A percentile compares a stretch with the other conserved stretches of the same genome.
These are phyloP conservation scores for Cordyceps tenuipes DNA, from an alignment of 2,329 filamentous ascomycete genomes.

Conservation along the genomic window DNA sequence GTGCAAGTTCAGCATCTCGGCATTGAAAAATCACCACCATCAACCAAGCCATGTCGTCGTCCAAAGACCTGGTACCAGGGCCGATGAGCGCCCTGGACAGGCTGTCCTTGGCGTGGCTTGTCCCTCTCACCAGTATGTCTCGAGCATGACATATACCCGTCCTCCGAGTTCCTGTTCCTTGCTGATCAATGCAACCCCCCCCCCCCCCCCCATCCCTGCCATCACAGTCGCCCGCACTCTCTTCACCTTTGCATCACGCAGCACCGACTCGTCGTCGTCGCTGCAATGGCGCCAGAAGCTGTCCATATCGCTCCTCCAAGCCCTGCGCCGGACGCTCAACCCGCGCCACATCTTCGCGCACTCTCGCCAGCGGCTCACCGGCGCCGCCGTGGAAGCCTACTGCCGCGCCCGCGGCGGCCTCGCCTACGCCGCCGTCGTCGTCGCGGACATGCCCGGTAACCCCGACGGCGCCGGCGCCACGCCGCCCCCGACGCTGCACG, in stretches of 20 bases:
- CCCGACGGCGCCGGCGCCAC: no score
- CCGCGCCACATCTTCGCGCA: not conserved
- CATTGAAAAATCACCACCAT: no score
- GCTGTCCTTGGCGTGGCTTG: not conserved
- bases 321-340: not conserved
- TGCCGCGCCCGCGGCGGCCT: not conserved
- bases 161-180: no score
- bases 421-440: not conserved
- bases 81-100: not conserved
- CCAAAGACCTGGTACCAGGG: not conserved
- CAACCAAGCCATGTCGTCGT: not conserved
- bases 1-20: no score
- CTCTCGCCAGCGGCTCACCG: not conserved
- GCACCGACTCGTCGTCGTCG: not conserved
- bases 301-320: not conserved
- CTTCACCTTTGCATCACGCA: not conserved
- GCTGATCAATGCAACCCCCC: not conserved
- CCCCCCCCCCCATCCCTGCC: no score
- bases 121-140: not conserved
- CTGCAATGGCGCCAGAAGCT: constrained; percentile 3
- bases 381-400: not conserved
- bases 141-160: no score
- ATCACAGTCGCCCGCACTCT: not conserved
- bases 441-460: not conserved
- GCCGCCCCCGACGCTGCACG: not conserved